Evolutionary conservation across 169 alveolate species (phyloP), one percentile per base, ranked within the genome.

Genomic region (Plasmodium vinckei): DNA sequence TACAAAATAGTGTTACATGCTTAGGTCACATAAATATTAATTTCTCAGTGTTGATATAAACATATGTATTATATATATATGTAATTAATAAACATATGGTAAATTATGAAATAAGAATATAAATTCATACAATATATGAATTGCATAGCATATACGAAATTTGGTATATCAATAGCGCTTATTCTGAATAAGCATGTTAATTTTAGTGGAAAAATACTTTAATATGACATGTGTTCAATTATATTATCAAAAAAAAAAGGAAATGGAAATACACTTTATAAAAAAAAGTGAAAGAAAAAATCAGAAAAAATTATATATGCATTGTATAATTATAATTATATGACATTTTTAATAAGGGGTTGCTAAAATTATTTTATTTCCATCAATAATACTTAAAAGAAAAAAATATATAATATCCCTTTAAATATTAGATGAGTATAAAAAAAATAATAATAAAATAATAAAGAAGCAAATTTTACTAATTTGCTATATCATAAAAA

Each of bases 111-210:
- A 47, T 44, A 69, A 44, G 49, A 47, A 71, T 39, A 59, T 60
- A 51, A 3, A 33, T 33, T 33, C 42, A 33, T 33, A 33, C 42
- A 33, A 33, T 53, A 71, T 60, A 71, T 53, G n/a, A 7, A 12
- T 17, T 51, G 51, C 47, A 27, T 39, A 70, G 10, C 82, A 51
- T 57, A n/a, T 27, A 49, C 60, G 17, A 51, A 15, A 17, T 19
- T 57, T 13, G 25, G 3, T 12, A 15, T 57, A 15, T 9, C 23
- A 49, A 23, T 71, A 67, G 54, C 49, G 44, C 47, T 51, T 59
- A 25, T 73, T 73, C 44, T 73, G 49, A 73, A 59, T 46, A 61
- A 73, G 42, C 88, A 64, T 13, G 71, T 51, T 77, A 56, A 54
- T 75, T 77, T 77, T 5, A 13, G 69, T 19, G 57, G 59, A 57